Evolutionary conservation across 257 asterid genomes (phyloP).

Genomic region (Fraxinus anomala): DNA sequence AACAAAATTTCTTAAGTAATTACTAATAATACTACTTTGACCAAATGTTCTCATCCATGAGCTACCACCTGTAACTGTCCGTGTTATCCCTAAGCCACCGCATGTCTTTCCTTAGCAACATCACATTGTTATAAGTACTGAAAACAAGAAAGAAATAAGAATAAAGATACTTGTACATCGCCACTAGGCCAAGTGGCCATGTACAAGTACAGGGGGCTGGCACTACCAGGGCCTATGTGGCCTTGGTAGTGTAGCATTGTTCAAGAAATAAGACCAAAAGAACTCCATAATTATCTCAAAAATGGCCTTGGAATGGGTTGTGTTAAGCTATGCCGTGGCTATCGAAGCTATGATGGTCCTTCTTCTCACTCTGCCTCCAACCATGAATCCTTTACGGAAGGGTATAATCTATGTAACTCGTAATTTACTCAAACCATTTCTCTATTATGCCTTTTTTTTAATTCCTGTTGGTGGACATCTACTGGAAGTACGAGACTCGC

Average conservation of each 20-base stretch:
- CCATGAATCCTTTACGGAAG: constrained; percentile 39
- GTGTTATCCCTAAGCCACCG: neutral
- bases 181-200: too few species aligned
- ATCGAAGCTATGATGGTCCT: constrained; percentile 56
- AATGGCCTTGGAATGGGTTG: constrained; percentile 72
- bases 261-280: too few species aligned
- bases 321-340: constrained; percentile 45
- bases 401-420: constrained; percentile 43
- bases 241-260: too few species aligned
- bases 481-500: constrained; percentile 61
- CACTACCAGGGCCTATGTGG: too few species aligned
- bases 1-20: too few species aligned
- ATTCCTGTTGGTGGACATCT: constrained; percentile 52
- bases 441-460: constrained; percentile 49
- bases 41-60: neutral
- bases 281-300: neutral
- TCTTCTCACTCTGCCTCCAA: constrained; percentile 41
- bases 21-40: too few species aligned
- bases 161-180: too few species aligned
- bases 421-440: constrained; percentile 47
- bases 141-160: neutral
- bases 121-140: neutral
- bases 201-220: too few species aligned
- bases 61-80: neutral
- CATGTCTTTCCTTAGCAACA: neutral